Conservation (phyloP, 345 rosid genomes). For the Linum trigynum region DNA sequence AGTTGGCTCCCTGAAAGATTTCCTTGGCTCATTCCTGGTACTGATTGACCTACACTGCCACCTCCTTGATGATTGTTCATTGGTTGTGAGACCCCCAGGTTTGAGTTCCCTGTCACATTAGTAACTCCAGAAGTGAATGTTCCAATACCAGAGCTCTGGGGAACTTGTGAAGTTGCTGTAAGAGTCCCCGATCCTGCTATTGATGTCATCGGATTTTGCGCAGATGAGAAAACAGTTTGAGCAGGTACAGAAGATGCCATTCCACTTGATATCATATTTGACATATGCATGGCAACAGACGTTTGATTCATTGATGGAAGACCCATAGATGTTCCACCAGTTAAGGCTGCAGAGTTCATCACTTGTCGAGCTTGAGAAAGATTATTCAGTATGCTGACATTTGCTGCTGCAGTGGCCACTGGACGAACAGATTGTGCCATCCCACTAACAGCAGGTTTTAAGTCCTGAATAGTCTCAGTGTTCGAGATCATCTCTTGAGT, state of each 20-base stretch:
- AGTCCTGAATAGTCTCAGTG: conserved; percentile 51
- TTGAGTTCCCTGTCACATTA: conserved; percentile 54
- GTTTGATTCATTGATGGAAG: conserved; percentile 66
- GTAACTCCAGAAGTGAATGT: conserved; percentile 51
- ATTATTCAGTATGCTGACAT: conserved; percentile 80
- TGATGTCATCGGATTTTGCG: conserved; percentile 53
- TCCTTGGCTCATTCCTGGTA: conserved; percentile 73
- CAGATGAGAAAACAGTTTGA: conserved; percentile 68
- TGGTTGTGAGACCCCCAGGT: conserved; percentile 69
- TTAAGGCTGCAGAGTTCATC: conserved; percentile 75
- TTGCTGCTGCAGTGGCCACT: conserved; percentile 65
- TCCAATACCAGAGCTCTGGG: conserved; percentile 46
- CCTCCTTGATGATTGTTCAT: conserved; percentile 45
- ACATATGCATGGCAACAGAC: conserved; percentile 88
- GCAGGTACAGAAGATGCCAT: conserved; percentile 74
- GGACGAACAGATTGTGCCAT: conserved; percentile 62
- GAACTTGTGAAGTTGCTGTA: conserved; percentile 52
- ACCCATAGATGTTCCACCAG: conserved; percentile 81
- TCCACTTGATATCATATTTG: conserved; percentile 93
- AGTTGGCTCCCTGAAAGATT: conserved; percentile 65
- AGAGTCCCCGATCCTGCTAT: conserved; percentile 57
- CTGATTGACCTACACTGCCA: conserved; percentile 41
- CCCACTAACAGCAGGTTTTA: conserved; percentile 69
- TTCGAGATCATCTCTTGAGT: conserved; percentile 65
- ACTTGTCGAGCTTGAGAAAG: conserved; percentile 85